Conservation (phyloP, 2,329 filamentous ascomycete species). For the Stagonosporopsis vannaccii region DNA sequence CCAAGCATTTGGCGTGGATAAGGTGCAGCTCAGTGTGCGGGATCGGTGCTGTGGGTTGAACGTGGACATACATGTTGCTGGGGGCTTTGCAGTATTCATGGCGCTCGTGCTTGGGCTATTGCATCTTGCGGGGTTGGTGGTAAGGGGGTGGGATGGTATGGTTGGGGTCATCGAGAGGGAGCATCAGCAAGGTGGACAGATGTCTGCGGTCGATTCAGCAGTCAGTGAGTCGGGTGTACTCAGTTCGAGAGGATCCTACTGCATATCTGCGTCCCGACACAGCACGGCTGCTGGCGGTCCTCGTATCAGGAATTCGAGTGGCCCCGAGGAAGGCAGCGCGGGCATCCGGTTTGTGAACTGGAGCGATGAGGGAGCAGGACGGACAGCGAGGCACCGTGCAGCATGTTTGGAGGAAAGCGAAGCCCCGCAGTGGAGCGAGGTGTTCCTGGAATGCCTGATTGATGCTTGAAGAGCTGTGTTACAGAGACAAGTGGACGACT, state of each 20-base stretch:
- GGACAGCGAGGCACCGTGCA: background rate
- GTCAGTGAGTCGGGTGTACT: too few species aligned
- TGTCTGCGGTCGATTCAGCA: background rate
- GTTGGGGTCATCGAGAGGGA: background rate
- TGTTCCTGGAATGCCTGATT: slow-evolving; percentile 7
- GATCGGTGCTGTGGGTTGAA: slow-evolving; percentile 6
- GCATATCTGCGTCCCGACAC: background rate
- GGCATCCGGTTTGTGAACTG: background rate
- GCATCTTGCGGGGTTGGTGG: background rate
- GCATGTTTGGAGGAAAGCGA: background rate
- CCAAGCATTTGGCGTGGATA: background rate
- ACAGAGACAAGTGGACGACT: background rate
- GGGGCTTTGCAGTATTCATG: slow-evolving; percentile 13
- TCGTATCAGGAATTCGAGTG: background rate
- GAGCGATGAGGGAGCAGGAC: background rate
- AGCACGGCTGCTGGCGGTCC: background rate
- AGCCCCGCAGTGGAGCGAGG: background rate
- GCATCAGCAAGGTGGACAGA: background rate
- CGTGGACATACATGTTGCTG: slow-evolving; percentile 12
- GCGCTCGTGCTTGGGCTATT: slow-evolving; percentile 1
- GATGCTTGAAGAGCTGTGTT: background rate
- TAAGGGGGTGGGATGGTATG: background rate
- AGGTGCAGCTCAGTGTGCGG: background rate
- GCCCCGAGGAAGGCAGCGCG: background rate
- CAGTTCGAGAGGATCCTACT: background rate